phyloP scores from a whole-genome alignment of 768 basidiomycete species.

The Rhizopogon salebrosus region DNA sequence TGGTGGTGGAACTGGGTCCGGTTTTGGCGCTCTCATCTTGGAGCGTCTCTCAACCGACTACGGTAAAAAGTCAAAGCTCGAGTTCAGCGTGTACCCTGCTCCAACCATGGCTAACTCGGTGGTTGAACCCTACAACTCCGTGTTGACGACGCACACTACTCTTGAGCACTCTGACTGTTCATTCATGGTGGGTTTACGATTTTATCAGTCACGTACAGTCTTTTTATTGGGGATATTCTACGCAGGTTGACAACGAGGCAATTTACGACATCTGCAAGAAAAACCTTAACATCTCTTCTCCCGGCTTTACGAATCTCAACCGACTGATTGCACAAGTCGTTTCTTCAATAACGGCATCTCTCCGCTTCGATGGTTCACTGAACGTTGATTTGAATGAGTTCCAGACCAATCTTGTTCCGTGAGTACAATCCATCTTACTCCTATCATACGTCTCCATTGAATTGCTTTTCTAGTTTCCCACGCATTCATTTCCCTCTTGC shows the following conservation, averaged over 20 bases:
- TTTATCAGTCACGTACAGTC: constrained; percentile 1
- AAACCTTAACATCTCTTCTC: constrained; percentile 79
- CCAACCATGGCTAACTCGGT: constrained; percentile 91
- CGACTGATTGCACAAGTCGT: constrained; percentile 97
- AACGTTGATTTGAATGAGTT: constrained; percentile 90
- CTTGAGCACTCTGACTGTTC: constrained; percentile 99
- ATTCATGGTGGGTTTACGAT: constrained; percentile 71
- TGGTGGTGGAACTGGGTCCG: constrained; percentile 98
- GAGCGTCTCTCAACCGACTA: constrained; percentile 96
- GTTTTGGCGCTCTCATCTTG: constrained; percentile 93
- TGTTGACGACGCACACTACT: constrained; percentile 96
- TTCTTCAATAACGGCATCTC: constrained; percentile 93
- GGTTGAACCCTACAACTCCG: constrained; percentile 97
- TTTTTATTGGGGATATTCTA: constrained; percentile 4
- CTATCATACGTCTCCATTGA: not conserved
- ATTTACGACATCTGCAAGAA: constrained; percentile 80
- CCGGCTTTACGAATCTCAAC: constrained; percentile 94
- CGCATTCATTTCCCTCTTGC: constrained; percentile 98
- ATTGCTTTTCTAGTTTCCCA: constrained; percentile 62
- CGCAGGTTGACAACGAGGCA: constrained; percentile 79
- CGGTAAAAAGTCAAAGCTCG: constrained; percentile 98
- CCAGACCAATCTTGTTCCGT: constrained; percentile 98
- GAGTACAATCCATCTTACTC: constrained; percentile 29
- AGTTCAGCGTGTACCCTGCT: constrained; percentile 96
- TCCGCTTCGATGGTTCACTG: constrained; percentile 59